These are phyloP conservation scores for Erodium maritimum DNA, from an alignment of 345 rosid genomes.

Conservation along the genomic window DNA sequence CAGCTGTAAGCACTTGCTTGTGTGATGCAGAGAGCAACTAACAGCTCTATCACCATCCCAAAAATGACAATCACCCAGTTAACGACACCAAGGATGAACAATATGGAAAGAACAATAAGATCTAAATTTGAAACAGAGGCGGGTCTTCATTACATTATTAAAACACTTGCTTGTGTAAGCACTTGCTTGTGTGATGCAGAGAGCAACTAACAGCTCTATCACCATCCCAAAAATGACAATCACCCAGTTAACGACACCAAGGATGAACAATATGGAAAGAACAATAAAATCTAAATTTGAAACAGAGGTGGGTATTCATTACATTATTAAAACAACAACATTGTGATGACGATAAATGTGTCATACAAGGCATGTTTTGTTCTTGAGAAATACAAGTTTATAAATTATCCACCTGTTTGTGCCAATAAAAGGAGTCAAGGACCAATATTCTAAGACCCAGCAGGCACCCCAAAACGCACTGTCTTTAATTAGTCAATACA, in stretches of 20 bases:
- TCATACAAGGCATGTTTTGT: neutral
- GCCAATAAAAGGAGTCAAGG: neutral
- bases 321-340: no score
- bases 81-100: neutral
- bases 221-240: neutral
- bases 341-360: no score
- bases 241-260: no score
- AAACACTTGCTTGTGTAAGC: neutral
- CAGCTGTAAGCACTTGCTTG: neutral
- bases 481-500: neutral
- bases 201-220: neutral
- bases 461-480: no score
- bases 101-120: no score
- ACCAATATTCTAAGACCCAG: neutral
- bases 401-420: neutral
- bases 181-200: neutral
- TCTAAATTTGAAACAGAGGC: no score
- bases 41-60: neutral
- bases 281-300: no score
- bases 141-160: no score
- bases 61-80: no score
- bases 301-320: no score
- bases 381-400: neutral
- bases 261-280: neutral
- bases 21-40: neutral